Percentiles rank a stretch among this genome's conserved stretches.
phyloP scores from a whole-genome alignment of 1,139 yeast genomes.

The Kurtzmaniella quercitrusa region DNA sequence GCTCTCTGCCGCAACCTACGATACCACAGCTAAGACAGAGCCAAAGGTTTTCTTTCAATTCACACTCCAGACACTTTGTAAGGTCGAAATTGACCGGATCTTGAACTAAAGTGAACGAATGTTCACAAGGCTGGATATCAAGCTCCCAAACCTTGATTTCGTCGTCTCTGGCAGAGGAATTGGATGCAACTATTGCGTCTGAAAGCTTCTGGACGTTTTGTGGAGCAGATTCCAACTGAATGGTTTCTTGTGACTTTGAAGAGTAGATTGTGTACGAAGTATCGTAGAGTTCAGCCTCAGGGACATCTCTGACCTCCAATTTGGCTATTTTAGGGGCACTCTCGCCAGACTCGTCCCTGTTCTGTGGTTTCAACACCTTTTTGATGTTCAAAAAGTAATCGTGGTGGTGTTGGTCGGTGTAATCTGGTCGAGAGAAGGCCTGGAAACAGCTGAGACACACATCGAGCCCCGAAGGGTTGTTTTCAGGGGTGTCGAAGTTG shows the following conservation, averaged over 20 bases:
- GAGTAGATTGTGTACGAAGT: conserved; percentile 39
- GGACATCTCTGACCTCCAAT: conserved; percentile 66
- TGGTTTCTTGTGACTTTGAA: conserved; percentile 17
- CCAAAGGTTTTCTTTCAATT: conserved; percentile 72
- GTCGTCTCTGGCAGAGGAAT: conserved; percentile 61
- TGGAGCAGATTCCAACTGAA: conserved; percentile 19
- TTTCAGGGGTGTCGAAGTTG: conserved; percentile 71
- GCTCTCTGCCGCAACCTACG: conserved; percentile 88
- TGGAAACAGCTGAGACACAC: conserved; percentile 66
- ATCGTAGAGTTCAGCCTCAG: conserved; percentile 67
- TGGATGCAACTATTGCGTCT: conserved; percentile 52
- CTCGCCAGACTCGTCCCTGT: conserved; percentile 23
- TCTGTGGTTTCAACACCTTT: conserved; percentile 40
- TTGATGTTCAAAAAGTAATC: conserved; percentile 52
- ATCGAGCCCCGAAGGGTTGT: conserved; percentile 57
- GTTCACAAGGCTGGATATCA: conserved; percentile 76
- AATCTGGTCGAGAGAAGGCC: conserved; percentile 54
- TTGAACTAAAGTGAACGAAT: conserved; percentile 47
- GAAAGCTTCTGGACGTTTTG: conserved; percentile 27
- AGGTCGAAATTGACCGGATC: conserved; percentile 26
- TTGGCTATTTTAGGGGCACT: conserved; percentile 57
- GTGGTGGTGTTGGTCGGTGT: conserved; percentile 59
- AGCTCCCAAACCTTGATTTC: conserved; percentile 92
- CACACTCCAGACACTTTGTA: conserved; percentile 57
- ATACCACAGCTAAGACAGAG: conserved; percentile 87